phyloP scores from a whole-genome alignment of 164 flowering plant genomes.

The Akebia trifoliata region DNA sequence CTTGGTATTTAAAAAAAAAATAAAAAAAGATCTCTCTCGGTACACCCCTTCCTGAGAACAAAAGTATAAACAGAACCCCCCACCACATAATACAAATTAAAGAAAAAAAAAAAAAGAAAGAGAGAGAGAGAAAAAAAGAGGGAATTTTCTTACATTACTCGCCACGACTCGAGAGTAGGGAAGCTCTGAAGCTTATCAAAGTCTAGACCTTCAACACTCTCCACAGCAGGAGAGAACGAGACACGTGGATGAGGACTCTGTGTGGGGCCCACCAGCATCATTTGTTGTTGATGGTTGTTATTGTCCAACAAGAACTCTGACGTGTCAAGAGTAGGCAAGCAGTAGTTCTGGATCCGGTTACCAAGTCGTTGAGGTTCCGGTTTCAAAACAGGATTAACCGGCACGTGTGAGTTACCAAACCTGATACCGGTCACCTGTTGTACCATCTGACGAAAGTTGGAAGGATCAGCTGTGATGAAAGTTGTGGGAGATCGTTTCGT shows the following conservation, averaged over 20 bases:
- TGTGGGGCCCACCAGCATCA: constrained; percentile 15
- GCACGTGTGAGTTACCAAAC: constrained; percentile 26
- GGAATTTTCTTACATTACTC: constrained; percentile 32
- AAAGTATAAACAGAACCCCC: constrained; percentile 3
- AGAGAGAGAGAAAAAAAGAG: neutral
- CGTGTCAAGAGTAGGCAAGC: constrained; percentile 72
- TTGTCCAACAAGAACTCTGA: constrained; percentile 53
- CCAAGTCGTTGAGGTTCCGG: constrained; percentile 67
- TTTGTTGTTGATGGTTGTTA: constrained; percentile 24
- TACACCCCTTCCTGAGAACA: neutral
- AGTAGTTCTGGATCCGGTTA: constrained; percentile 22
- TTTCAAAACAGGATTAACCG: constrained; percentile 38
- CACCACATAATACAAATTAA: neutral
- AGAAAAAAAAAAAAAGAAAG: neutral
- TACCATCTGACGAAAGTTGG: constrained; percentile 94
- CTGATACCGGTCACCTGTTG: constrained; percentile 89
- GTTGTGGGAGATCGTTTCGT: constrained; percentile 73
- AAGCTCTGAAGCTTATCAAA: constrained; percentile 47
- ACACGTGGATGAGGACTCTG: constrained; percentile 1
- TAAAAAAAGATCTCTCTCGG: neutral
- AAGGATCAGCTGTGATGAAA: constrained; percentile 80
- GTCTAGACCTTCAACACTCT: constrained; percentile 26
- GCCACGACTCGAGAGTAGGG: constrained; percentile 91
- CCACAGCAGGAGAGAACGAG: constrained; percentile 15
- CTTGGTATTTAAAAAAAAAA: no score